These are phyloP conservation scores for Colletotrichum sp. DNA, from an alignment of 2,329 filamentous ascomycete species.

Conservation along the genomic window DNA sequence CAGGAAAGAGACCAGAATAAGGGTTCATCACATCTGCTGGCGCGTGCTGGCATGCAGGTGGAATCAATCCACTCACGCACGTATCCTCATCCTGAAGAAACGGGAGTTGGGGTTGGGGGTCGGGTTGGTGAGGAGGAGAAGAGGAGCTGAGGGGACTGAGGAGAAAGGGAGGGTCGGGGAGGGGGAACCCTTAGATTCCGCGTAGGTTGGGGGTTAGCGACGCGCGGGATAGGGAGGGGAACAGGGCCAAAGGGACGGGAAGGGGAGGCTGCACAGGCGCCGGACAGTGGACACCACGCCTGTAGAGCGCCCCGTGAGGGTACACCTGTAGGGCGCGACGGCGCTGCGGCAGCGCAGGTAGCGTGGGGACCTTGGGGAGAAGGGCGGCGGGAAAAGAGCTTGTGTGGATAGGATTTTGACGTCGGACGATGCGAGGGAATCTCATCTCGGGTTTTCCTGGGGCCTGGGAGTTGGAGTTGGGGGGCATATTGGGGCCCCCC, in stretches of 20 bases:
- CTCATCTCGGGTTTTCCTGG: not conserved
- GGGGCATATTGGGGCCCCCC: not conserved
- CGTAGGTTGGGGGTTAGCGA: not conserved
- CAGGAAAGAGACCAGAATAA: not conserved
- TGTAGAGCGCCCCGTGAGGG: not conserved
- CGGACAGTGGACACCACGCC: not conserved
- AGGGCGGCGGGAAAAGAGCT: not conserved
- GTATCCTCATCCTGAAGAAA: slow-evolving; percentile 18
- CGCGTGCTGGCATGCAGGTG: slow-evolving; percentile 19
- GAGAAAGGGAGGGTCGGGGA: not conserved
- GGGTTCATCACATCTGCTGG: slow-evolving; percentile 21
- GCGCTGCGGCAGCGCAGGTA: not conserved
- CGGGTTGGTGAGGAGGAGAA: not conserved
- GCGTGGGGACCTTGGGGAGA: not conserved
- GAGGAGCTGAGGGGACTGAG: not conserved
- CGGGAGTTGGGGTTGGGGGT: slow-evolving; percentile 1
- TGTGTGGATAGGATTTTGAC: not conserved
- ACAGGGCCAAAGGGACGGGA: slow-evolving; percentile 8
- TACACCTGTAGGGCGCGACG: not conserved
- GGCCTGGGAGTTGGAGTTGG: not conserved
- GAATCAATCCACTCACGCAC: slow-evolving; percentile 18
- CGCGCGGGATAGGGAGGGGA: not conserved
- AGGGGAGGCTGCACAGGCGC: not conserved
- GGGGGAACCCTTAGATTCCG: not conserved
- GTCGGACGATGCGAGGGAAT: not conserved